A percentile compares a stretch with the other conserved stretches of the same genome.
Conservation (phyloP, 2,329 filamentous ascomycete genomes). For the Nothopassalora personata region DNA sequence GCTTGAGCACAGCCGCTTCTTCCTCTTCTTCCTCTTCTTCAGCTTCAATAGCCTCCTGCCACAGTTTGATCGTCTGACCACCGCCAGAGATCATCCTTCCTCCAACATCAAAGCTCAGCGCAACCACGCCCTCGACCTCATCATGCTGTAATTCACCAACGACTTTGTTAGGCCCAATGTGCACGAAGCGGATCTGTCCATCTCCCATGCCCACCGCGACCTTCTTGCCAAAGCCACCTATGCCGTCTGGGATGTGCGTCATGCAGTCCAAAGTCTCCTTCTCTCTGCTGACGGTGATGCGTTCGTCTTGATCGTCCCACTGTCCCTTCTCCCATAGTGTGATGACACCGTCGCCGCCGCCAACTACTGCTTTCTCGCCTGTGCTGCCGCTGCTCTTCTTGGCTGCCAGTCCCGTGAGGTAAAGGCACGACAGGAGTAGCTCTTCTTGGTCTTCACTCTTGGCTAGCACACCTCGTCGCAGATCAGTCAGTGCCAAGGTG, state of each 20-base stretch:
- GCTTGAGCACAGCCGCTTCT: slow-evolving; percentile 39
- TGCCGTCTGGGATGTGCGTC: slow-evolving; percentile 62
- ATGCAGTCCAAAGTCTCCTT: slow-evolving; percentile 76
- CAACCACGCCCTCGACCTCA: slow-evolving; percentile 79
- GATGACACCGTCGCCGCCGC: slow-evolving; percentile 73
- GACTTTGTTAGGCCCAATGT: slow-evolving; percentile 68
- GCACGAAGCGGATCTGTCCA: slow-evolving; percentile 70
- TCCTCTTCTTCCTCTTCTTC: slow-evolving; percentile 36
- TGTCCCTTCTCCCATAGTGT: slow-evolving; percentile 91
- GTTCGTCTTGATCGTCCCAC: slow-evolving; percentile 93
- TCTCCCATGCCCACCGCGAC: slow-evolving; percentile 78
- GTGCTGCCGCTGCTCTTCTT: slow-evolving; percentile 58
- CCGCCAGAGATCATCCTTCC: slow-evolving; percentile 87
- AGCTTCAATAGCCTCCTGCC: slow-evolving; percentile 64
- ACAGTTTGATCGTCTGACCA: slow-evolving; percentile 80
- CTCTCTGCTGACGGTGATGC: slow-evolving; percentile 65
- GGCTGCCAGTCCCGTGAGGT: slow-evolving; percentile 70
- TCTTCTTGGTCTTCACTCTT: slow-evolving; percentile 94
- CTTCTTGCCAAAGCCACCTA: slow-evolving; percentile 63
- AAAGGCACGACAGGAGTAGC: slow-evolving; percentile 75
- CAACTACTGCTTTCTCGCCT: slow-evolving; percentile 69
- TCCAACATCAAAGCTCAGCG: slow-evolving; percentile 74
- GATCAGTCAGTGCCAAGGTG: slow-evolving; percentile 82
- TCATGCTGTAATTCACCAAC: slow-evolving; percentile 67
- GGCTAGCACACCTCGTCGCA: slow-evolving; percentile 78